phyloP scores from a whole-genome alignment of 2,329 filamentous ascomycete species.

The Talaromyces rugulosus region DNA sequence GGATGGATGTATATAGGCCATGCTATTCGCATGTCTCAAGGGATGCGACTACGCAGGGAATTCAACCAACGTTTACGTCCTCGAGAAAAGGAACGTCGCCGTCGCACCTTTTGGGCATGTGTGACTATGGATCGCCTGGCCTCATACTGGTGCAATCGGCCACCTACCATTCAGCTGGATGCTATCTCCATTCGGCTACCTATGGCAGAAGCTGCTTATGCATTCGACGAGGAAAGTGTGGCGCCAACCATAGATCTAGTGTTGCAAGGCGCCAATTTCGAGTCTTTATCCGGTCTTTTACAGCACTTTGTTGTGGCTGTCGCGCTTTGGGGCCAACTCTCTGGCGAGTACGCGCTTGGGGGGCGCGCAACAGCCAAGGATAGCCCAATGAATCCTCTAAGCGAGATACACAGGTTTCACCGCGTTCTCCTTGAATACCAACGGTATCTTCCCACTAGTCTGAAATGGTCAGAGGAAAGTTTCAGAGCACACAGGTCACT shows the following conservation, averaged over 20 bases:
- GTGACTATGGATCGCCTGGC: not conserved
- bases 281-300: not conserved
- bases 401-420: not conserved
- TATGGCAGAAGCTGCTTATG: not conserved
- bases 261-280: not conserved
- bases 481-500: not conserved
- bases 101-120: not conserved
- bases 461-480: slow-evolving; percentile 1
- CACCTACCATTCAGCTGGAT: not conserved
- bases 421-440: not conserved
- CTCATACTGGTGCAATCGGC: not conserved
- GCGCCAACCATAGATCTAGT: not conserved
- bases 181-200: not conserved
- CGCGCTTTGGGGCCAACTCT: not conserved
- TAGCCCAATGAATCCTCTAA: not conserved
- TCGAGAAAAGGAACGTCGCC: slow-evolving; percentile 1
- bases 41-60: not conserved
- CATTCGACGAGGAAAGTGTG: not conserved
- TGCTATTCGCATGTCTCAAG: not conserved
- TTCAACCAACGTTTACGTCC: slow-evolving; percentile 1
- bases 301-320: not conserved
- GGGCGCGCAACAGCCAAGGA: slow-evolving; percentile 1
- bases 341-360: not conserved
- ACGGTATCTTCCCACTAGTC: not conserved
- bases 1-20: slow-evolving; percentile 1